Conservation (phyloP, 345 rosid genomes). For the Dipteronia dyeriana region DNA sequence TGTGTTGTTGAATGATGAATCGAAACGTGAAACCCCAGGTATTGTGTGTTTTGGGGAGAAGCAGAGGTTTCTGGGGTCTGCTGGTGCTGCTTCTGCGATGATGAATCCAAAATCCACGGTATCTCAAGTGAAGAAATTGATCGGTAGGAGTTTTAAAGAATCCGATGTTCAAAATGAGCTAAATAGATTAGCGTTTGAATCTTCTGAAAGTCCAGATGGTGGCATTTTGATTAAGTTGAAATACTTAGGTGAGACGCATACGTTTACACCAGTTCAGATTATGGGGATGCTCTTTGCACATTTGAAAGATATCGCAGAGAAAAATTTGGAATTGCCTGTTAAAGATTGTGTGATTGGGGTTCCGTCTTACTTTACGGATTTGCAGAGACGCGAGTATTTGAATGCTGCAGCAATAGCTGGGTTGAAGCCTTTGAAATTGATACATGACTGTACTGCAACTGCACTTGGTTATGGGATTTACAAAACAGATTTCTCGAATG, state of each 20-base stretch:
- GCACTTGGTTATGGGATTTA: slow-evolving; percentile 65
- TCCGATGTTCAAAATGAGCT: slow-evolving; percentile 51
- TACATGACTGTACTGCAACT: slow-evolving; percentile 61
- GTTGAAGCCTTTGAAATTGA: slow-evolving; percentile 56
- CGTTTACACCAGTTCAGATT: slow-evolving; percentile 46
- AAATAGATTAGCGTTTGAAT: slow-evolving; percentile 44
- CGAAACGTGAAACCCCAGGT: slow-evolving; percentile 54
- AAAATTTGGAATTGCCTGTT: slow-evolving; percentile 48
- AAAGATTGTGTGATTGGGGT: slow-evolving; percentile 58
- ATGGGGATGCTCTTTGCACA: slow-evolving; percentile 59
- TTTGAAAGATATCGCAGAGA: slow-evolving; percentile 54
- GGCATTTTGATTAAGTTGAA: slow-evolving; percentile 48
- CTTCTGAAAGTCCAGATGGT: slow-evolving; percentile 44
- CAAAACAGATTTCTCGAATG: slow-evolving; percentile 48
- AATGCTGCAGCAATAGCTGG: slow-evolving; percentile 59
- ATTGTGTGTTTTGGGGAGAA: slow-evolving; percentile 60
- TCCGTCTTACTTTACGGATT: slow-evolving; percentile 61
- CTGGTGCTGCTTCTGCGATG: slow-evolving; percentile 53
- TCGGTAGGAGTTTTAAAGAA: slow-evolving; percentile 44
- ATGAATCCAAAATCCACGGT: slow-evolving; percentile 55
- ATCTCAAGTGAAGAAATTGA: slow-evolving; percentile 58
- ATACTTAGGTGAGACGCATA: slow-evolving; percentile 42
- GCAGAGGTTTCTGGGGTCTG: slow-evolving; percentile 56
- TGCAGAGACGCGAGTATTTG: slow-evolving; percentile 59
- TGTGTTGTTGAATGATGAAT: slow-evolving; percentile 59